Evolutionary conservation across 1,284 basidiomycete species (phyloP).

Genomic region (Apiotrichum montevideense): DNA sequence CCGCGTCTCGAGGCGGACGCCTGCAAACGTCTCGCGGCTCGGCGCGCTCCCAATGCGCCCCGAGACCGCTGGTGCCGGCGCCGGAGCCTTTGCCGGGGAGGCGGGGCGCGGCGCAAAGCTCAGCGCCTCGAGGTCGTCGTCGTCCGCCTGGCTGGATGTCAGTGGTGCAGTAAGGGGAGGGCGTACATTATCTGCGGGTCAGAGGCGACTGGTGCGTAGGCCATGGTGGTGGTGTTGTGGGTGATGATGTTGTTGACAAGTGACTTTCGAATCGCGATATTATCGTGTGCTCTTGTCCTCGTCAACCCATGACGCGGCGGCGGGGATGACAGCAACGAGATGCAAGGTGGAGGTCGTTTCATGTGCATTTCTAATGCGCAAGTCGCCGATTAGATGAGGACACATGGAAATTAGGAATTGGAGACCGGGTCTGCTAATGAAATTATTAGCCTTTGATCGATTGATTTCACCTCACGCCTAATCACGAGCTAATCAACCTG

Average conservation of each 20-base stretch:
- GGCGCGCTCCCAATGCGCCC: slow-evolving; percentile 61
- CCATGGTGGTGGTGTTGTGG: slow-evolving; percentile 16
- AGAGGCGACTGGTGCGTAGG: slow-evolving; percentile 23
- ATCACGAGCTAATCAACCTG: too few species aligned
- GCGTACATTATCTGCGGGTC: slow-evolving; percentile 34
- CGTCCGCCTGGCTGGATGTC: slow-evolving; percentile 43
- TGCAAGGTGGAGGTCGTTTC: too few species aligned
- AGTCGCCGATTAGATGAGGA: too few species aligned
- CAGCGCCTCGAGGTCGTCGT: slow-evolving; percentile 46
- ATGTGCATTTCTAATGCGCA: too few species aligned
- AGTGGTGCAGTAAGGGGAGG: not conserved
- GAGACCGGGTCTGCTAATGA: too few species aligned
- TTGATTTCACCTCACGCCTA: too few species aligned
- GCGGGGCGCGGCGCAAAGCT: slow-evolving; percentile 32
- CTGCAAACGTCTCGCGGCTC: slow-evolving; percentile 50
- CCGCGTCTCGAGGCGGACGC: slow-evolving; percentile 79
- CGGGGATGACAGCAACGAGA: not conserved
- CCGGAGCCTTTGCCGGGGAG: slow-evolving; percentile 17
- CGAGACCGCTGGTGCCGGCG: slow-evolving; percentile 50
- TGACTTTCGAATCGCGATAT: not conserved
- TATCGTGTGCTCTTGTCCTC: too few species aligned
- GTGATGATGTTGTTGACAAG: not conserved
- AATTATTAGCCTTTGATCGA: too few species aligned
- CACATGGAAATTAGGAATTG: too few species aligned
- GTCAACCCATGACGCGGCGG: too few species aligned